Conservation (phyloP, 2,329 filamentous ascomycete genomes). For the Fusarium sp. region DNA sequence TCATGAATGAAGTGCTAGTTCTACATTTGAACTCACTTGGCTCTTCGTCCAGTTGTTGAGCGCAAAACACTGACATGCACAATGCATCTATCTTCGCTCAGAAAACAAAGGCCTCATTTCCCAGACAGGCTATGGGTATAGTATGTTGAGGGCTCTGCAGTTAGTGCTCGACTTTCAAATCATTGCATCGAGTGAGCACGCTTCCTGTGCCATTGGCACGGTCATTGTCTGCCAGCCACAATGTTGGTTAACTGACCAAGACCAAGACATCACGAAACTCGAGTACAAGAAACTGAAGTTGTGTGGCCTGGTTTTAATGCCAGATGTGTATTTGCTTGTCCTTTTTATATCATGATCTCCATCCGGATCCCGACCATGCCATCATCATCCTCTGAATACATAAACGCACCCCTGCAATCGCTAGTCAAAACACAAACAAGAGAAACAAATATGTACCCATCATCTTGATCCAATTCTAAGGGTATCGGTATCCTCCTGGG, state of each 20-base stretch:
- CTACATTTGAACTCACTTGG: no score
- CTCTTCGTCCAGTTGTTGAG: no score
- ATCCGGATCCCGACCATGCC: conserved; percentile 4
- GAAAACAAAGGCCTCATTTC: no score
- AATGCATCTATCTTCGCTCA: no score
- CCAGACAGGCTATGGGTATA: no score
- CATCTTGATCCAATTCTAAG: conserved; percentile 43
- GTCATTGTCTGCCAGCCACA: no score
- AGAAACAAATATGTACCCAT: conserved; percentile 25
- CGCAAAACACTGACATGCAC: no score
- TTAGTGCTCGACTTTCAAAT: no score
- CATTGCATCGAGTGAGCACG: no score
- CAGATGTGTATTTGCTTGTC: conserved; percentile 31
- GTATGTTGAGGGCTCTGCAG: no score
- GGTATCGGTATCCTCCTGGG: conserved; percentile 44
- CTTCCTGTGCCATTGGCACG: no score
- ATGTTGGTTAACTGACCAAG: background rate
- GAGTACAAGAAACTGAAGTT: background rate
- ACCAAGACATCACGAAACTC: background rate
- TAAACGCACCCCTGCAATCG: conserved; percentile 29
- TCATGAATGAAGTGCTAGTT: no score
- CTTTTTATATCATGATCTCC: conserved; percentile 23
- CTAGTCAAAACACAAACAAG: conserved; percentile 35
- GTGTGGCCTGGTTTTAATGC: conserved; percentile 17
- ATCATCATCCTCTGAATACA: conserved; percentile 25